phyloP scores from a whole-genome alignment of 345 rosid species.

The Acer saccharum region DNA sequence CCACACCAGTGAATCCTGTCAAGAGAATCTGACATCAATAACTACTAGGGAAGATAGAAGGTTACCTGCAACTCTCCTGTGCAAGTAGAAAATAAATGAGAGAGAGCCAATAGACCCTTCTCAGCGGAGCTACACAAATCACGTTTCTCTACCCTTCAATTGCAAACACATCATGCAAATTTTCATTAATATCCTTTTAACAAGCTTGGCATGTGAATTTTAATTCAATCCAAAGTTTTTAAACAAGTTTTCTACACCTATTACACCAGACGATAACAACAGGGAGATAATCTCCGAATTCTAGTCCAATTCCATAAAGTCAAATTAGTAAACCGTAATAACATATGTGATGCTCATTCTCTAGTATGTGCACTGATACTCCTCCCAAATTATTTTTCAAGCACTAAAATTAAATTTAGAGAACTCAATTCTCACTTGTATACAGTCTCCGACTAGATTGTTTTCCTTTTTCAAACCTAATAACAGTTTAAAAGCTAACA shows the following conservation, averaged over 20 bases:
- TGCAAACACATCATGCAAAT: background rate
- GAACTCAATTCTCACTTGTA: no score
- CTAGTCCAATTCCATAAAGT: no score
- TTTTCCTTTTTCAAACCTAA: no score
- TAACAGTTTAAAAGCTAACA: no score
- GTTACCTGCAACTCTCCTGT: no score
- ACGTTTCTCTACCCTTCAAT: background rate
- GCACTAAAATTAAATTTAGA: background rate
- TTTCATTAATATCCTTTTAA: background rate
- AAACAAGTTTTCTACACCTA: background rate
- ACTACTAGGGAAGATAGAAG: background rate
- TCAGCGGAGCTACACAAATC: background rate
- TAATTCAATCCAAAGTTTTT: background rate
- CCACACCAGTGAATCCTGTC: slow-evolving; percentile 77
- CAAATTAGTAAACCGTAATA: no score
- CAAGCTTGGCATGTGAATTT: background rate
- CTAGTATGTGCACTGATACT: no score
- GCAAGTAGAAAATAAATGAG: background rate
- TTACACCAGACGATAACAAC: no score
- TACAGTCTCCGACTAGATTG: no score
- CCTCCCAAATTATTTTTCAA: background rate
- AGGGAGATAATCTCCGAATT: background rate
- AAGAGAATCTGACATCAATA: slow-evolving; percentile 20
- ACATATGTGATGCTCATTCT: no score
- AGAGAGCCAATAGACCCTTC: background rate